phyloP scores from a whole-genome alignment of 75 land plant genomes.

The Sequoia sempervirens region DNA sequence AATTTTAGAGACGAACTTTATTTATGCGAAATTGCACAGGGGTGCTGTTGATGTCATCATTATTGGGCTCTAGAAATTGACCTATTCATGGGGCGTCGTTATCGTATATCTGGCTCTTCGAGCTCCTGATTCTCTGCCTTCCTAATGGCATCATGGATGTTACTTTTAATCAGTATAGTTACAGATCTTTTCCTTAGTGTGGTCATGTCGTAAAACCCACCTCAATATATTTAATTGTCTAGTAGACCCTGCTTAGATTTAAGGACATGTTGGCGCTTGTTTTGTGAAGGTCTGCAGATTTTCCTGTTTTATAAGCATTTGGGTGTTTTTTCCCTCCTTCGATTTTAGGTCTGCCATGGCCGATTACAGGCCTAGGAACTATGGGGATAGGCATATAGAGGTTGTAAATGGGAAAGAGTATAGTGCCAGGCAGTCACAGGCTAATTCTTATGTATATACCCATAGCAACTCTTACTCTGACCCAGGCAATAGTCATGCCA shows the following conservation, averaged over 20 bases:
- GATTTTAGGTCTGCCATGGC: slow-evolving; percentile 9
- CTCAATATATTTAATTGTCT: neutral
- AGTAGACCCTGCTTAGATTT: neutral
- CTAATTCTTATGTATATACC: neutral
- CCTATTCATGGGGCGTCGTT: neutral
- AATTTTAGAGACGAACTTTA: neutral
- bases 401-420: slow-evolving; percentile 4
- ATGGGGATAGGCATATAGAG: slow-evolving; percentile 1
- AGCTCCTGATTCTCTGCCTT: neutral
- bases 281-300: neutral
- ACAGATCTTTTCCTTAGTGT: neutral
- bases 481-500: neutral
- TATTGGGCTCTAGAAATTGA: neutral
- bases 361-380: neutral
- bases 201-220: neutral
- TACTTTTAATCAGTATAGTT: neutral
- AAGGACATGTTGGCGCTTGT: neutral
- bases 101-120: neutral
- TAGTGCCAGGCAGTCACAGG: neutral
- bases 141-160: neutral
- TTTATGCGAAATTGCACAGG: neutral
- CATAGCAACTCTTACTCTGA: neutral
- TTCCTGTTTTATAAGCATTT: neutral
- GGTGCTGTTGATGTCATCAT: neutral
- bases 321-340: neutral